Evolutionary conservation across 192 early-diverging fungal genomes (phyloP).

Genomic region (Funneliformis mosseae): DNA sequence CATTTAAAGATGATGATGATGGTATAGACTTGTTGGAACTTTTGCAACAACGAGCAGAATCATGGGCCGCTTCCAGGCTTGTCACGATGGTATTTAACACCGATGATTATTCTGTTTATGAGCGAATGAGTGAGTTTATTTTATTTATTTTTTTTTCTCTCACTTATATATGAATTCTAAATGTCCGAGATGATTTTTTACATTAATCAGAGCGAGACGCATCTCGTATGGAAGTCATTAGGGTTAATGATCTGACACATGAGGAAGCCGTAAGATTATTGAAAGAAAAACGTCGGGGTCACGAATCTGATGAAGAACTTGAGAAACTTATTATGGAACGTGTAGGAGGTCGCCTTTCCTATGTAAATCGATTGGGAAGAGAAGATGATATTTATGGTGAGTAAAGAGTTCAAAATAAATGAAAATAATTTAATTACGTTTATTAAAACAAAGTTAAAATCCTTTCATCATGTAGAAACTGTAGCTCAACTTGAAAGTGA

Average conservation of each 20-base stretch:
- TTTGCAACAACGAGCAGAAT: conserved; percentile 30
- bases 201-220: conserved; percentile 26
- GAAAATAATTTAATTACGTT: no score
- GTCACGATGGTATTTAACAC: conserved; percentile 29
- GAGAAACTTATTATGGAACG: not conserved
- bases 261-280: conserved; percentile 12
- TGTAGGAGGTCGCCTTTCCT: conserved; percentile 24
- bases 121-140: conserved; percentile 22
- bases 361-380: conserved; percentile 24
- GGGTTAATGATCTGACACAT: not conserved
- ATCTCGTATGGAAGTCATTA: conserved; percentile 30
- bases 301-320: conserved; percentile 9
- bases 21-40: conserved; percentile 28
- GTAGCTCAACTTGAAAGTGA: not conserved
- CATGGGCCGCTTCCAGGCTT: conserved; percentile 29
- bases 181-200: not conserved
- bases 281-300: not conserved
- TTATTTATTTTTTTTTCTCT: not conserved
- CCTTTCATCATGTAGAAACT: not conserved
- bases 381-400: conserved; percentile 14
- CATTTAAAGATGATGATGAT: conserved; percentile 34
- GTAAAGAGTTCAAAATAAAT: not conserved
- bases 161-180: not conserved
- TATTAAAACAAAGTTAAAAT: not conserved
- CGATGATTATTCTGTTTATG: conserved; percentile 32